Percentiles rank a stretch among this genome's conserved stretches.
These are phyloP conservation scores for Cynara cardunculus DNA, from an alignment of 129 eudicot genomes.

Conservation along the genomic window DNA sequence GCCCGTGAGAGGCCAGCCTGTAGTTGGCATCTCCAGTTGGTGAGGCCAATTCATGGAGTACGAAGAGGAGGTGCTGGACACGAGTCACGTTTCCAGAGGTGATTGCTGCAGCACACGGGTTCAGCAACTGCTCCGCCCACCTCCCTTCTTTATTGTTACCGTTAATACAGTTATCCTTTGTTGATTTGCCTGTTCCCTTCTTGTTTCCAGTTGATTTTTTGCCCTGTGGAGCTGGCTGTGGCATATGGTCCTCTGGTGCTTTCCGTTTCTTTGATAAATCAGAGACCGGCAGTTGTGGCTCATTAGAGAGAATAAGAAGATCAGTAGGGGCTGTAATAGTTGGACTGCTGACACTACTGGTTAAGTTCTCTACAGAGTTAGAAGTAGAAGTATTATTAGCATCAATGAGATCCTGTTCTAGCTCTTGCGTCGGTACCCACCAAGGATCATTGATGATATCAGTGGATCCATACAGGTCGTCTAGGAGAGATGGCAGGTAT, in stretches of 20 bases:
- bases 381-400: conserved; percentile 17
- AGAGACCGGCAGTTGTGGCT: conserved; percentile 23
- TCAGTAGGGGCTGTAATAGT: conserved; percentile 34
- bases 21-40: conserved; percentile 77
- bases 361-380: conserved; percentile 27
- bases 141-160: conserved; percentile 55
- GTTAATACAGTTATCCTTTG: conserved; percentile 26
- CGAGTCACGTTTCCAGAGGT: conserved; percentile 51
- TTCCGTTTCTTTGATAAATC: conserved; percentile 63
- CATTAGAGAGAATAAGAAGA: conserved; percentile 19
- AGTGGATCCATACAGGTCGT: conserved; percentile 45
- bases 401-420: conserved; percentile 39
- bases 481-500: conserved; percentile 50
- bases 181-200: conserved; percentile 39
- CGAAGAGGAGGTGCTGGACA: conserved; percentile 71
- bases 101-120: conserved; percentile 81
- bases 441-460: conserved; percentile 47
- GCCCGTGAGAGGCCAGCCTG: conserved; percentile 70
- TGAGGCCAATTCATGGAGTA: conserved; percentile 69
- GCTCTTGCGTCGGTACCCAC: conserved; percentile 39
- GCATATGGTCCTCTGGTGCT: conserved; percentile 20
- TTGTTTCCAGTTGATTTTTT: conserved; percentile 45
- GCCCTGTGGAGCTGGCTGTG: conserved; percentile 9
- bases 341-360: conserved; percentile 27
- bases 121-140: conserved; percentile 90